phyloP scores from a whole-genome alignment of 306 rosid genomes.

The Quercus rubra region DNA sequence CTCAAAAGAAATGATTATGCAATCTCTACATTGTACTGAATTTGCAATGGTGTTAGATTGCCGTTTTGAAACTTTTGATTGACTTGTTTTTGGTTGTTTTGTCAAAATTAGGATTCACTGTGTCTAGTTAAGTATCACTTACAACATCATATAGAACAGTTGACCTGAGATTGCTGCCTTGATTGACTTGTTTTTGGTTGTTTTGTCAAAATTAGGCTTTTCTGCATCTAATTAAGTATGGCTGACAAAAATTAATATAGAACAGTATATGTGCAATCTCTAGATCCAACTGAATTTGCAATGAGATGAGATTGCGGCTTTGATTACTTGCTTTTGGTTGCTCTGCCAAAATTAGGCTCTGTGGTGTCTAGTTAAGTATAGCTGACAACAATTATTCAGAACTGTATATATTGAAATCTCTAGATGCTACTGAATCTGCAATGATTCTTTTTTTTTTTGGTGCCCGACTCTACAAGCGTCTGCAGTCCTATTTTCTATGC shows the following conservation, averaged over 20 bases:
- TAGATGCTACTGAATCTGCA: too few species aligned
- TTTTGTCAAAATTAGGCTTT: background rate
- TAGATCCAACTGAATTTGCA: background rate
- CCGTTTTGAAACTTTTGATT: background rate
- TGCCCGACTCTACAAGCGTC: background rate
- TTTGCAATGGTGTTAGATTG: too few species aligned
- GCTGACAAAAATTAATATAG: background rate
- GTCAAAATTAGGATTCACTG: background rate
- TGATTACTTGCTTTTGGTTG: too few species aligned
- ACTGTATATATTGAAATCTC: too few species aligned
- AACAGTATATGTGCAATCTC: background rate
- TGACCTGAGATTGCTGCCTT: background rate
- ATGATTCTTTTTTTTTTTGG: background rate
- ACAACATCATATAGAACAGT: background rate
- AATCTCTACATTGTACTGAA: background rate
- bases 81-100: background rate
- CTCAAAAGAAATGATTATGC: background rate
- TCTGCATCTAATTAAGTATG: background rate
- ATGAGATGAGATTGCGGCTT: background rate
- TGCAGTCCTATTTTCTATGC: background rate
- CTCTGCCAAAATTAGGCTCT: too few species aligned
- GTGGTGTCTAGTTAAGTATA: too few species aligned
- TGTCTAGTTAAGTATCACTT: background rate
- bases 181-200: background rate
- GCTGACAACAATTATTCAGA: too few species aligned